These are phyloP conservation scores for Lipomyces japonicus DNA, from an alignment of 805 yeast genomes.

Conservation along the genomic window DNA sequence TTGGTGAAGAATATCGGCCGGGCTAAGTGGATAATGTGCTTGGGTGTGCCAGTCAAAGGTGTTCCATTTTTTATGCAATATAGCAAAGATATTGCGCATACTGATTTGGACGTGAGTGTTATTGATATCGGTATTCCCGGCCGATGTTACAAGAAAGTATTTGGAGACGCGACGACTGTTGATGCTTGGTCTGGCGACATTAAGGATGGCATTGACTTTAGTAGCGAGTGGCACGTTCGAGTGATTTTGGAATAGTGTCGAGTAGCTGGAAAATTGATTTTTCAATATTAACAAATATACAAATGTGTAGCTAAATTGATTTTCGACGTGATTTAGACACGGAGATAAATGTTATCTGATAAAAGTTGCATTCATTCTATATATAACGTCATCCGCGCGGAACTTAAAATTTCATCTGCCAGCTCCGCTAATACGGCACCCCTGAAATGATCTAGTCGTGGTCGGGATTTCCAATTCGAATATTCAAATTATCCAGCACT, in stretches of 20 bases:
- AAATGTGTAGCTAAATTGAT: too few species aligned
- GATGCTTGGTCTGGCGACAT: constrained; percentile 8
- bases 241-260: constrained; percentile 14
- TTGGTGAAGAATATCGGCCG: constrained; percentile 30
- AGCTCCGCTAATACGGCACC: too few species aligned
- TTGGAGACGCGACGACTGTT: neutral
- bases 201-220: constrained; percentile 22
- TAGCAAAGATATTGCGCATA: constrained; percentile 11
- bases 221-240: constrained; percentile 26
- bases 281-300: too few species aligned
- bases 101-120: constrained; percentile 16
- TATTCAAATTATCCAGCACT: too few species aligned
- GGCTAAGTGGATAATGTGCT: constrained; percentile 35
- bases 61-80: constrained; percentile 20
- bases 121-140: constrained; percentile 31
- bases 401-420: too few species aligned
- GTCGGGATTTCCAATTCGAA: too few species aligned
- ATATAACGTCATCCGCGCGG: too few species aligned
- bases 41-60: constrained; percentile 34
- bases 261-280: too few species aligned
- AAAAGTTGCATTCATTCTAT: too few species aligned
- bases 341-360: too few species aligned
- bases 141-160: constrained; percentile 18
- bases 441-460: too few species aligned
- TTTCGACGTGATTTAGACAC: too few species aligned